A percentile compares a stretch with the other conserved stretches of the same genome.
These are phyloP conservation scores for Ceriops zippeliana DNA, from an alignment of 345 rosid species.

Conservation along the genomic window DNA sequence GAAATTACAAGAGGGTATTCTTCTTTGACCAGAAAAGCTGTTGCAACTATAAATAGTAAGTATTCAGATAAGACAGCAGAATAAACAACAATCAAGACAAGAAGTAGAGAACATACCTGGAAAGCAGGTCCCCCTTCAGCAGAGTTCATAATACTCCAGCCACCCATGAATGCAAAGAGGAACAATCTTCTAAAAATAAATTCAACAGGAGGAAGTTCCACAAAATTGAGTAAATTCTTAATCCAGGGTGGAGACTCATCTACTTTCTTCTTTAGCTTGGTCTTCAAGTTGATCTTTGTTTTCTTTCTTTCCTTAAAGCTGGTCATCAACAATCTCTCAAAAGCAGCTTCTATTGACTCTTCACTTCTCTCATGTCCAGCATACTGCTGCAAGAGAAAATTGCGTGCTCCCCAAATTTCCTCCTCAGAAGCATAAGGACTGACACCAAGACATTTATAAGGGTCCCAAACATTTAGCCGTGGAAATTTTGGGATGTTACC, in stretches of 20 bases:
- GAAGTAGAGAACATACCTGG: slow-evolving; percentile 59
- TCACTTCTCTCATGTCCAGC: slow-evolving; percentile 88
- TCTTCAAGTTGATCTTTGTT: slow-evolving; percentile 77
- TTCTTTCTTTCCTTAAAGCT: slow-evolving; percentile 80
- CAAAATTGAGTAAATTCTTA: slow-evolving; percentile 64
- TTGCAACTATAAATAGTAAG: neutral
- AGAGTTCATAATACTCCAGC: slow-evolving; percentile 97
- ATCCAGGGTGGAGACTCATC: slow-evolving; percentile 97
- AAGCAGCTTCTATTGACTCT: slow-evolving; percentile 92
- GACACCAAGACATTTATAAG: slow-evolving; percentile 76
- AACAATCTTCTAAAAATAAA: slow-evolving; percentile 85
- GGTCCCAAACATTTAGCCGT: slow-evolving; percentile 76
- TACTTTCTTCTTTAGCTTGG: slow-evolving; percentile 81
- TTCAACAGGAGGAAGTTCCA: slow-evolving; percentile 75
- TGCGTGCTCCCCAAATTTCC: slow-evolving; percentile 93
- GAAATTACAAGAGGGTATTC: neutral
- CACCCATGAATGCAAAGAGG: slow-evolving; percentile 97
- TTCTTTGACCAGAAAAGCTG: neutral
- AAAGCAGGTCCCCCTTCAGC: slow-evolving; percentile 99
- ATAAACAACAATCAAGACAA: neutral
- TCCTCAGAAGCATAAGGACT: slow-evolving; percentile 84
- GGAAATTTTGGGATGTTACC: slow-evolving; percentile 71
- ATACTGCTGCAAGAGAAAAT: slow-evolving; percentile 83
- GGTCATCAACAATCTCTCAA: slow-evolving; percentile 81
- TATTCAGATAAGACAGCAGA: neutral